These are phyloP conservation scores for Ajuga reptans DNA, from an alignment of 305 asterid genomes.

Conservation along the genomic window DNA sequence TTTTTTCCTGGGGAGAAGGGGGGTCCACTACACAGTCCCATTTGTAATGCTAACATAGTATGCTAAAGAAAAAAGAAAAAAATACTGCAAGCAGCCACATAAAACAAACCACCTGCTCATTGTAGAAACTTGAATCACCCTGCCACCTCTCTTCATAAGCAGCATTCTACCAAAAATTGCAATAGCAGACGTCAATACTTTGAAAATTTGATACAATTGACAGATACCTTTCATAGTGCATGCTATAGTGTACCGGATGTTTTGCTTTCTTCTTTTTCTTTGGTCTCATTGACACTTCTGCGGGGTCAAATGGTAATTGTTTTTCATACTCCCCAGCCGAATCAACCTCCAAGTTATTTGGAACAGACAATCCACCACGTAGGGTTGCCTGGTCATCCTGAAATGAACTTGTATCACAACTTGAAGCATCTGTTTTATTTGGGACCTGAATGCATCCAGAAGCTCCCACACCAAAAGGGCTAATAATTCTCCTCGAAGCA, in stretches of 20 bases:
- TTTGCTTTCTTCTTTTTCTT: constrained; percentile 85
- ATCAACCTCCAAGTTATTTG: constrained; percentile 64
- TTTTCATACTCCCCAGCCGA: constrained; percentile 58
- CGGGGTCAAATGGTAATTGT: constrained; percentile 49
- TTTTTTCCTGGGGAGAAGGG: too few species aligned
- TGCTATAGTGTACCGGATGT: constrained; percentile 45
- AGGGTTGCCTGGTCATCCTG: constrained; percentile 85
- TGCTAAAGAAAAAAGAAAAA: too few species aligned
- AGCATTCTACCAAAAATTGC: constrained; percentile 43
- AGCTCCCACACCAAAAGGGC: constrained; percentile 58
- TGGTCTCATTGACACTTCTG: constrained; percentile 52
- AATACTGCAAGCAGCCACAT: too few species aligned
- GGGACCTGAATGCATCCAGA: constrained; percentile 58
- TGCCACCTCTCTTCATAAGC: constrained; percentile 69
- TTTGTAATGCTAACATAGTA: too few species aligned
- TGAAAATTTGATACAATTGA: background rate
- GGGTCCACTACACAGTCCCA: too few species aligned
- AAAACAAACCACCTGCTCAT: constrained; percentile 54
- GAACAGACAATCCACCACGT: constrained; percentile 54
- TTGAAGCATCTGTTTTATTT: constrained; percentile 72
- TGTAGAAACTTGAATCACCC: constrained; percentile 59
- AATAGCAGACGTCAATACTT: constrained; percentile 8
- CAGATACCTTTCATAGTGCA: constrained; percentile 1
- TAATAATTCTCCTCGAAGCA: constrained; percentile 63
- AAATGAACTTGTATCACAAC: constrained; percentile 84